These are phyloP conservation scores for Phymatotrichopsis omnivora DNA, from an alignment of 2,329 filamentous ascomycete genomes.

Conservation along the genomic window DNA sequence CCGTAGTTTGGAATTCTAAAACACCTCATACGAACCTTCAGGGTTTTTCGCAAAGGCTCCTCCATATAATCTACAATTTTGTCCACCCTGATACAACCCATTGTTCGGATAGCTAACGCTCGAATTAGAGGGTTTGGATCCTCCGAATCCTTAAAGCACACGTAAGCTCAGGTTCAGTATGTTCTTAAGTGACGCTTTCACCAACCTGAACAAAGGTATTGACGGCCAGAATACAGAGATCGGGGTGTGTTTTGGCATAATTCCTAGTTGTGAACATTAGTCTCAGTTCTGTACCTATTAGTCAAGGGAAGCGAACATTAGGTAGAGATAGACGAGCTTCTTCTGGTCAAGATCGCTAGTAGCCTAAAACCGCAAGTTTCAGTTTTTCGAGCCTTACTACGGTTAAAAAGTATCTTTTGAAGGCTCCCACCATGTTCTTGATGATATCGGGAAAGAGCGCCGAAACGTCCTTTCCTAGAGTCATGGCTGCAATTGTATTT, in stretches of 20 bases:
- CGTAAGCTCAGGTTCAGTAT: too few relatives aligned
- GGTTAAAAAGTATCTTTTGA: background rate
- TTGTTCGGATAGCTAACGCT: constrained; percentile 90
- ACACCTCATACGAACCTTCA: constrained; percentile 39
- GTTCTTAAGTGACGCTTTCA: too few relatives aligned
- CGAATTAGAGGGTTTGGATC: constrained; percentile 93
- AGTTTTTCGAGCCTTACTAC: background rate
- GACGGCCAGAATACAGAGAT: constrained; percentile 95
- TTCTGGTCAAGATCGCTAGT: constrained; percentile 93
- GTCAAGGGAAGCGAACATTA: constrained; percentile 57
- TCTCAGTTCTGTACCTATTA: background rate
- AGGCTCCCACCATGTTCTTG: constrained; percentile 63
- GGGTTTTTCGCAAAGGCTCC: constrained; percentile 87
- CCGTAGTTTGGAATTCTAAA: background rate
- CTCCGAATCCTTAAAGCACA: constrained; percentile 71
- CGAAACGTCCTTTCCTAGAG: constrained; percentile 94
- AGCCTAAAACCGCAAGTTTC: constrained; percentile 40
- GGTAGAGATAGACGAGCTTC: constrained; percentile 96
- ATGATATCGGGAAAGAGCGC: constrained; percentile 93
- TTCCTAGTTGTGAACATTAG: constrained; percentile 52
- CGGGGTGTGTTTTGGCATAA: constrained; percentile 97
- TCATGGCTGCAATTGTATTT: constrained; percentile 99
- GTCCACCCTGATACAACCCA: constrained; percentile 96
- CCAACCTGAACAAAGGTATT: constrained; percentile 83
- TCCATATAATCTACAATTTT: constrained; percentile 99